Conservation (phyloP, 768 basidiomycete genomes). For the Lepiota subincarnata region DNA sequence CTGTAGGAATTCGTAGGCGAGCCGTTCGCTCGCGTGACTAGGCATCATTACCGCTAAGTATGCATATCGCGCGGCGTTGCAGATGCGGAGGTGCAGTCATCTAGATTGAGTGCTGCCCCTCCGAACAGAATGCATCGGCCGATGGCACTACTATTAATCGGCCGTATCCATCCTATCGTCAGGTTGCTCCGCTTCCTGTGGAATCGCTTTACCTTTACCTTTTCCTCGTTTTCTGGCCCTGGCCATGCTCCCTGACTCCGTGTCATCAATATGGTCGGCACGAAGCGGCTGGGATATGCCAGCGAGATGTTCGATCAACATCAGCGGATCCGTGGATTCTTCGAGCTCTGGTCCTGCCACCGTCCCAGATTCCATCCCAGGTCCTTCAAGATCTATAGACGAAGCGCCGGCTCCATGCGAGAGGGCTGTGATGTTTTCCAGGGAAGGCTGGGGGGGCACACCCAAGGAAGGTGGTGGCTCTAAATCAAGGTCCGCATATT, state of each 20-base stretch:
- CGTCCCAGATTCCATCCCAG: background rate
- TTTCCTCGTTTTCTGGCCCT: conserved; percentile 12
- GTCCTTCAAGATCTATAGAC: background rate
- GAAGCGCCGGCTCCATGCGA: too few relatives aligned
- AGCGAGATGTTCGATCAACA: conserved; percentile 22
- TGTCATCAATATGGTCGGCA: conserved; percentile 14
- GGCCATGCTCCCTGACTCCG: conserved; percentile 9
- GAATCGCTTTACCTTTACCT: conserved; percentile 9
- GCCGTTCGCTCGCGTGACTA: too few relatives aligned
- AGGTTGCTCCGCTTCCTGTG: background rate
- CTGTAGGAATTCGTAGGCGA: too few relatives aligned
- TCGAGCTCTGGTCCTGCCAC: background rate
- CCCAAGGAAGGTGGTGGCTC: background rate
- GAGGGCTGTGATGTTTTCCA: too few relatives aligned
- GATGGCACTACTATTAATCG: background rate
- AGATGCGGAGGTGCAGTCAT: too few relatives aligned
- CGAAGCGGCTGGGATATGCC: conserved; percentile 19
- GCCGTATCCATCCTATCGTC: background rate
- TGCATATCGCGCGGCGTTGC: too few relatives aligned
- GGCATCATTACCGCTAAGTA: too few relatives aligned
- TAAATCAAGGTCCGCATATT: background rate
- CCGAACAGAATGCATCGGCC: too few relatives aligned
- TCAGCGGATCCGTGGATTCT: background rate
- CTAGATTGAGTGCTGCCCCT: too few relatives aligned
- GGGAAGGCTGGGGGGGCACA: too few relatives aligned